Evolutionary conservation across 1,139 yeast species (phyloP), one percentile per base, ranked within the genome.

Genomic region (Meyerozyma guilliermondii): DNA sequence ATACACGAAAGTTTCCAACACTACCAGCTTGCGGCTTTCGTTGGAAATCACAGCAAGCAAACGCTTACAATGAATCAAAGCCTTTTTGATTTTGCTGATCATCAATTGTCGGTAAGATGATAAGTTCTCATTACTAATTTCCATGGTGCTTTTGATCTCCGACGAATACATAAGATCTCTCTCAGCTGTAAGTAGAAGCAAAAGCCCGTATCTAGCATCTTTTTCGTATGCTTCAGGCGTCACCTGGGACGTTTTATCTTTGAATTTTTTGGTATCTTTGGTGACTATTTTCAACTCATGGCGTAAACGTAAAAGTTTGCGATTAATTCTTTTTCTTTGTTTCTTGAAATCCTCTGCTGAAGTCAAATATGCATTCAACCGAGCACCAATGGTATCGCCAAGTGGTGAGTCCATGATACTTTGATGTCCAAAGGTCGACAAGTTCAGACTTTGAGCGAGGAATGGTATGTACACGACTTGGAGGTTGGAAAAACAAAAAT

Each of bases 131-230:
- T 59, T 67, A 46, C 77, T 76, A 43, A 81, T 73, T 50, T 82
- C 89, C 51, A 81, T 61, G 43, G 74, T 62, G 18, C 75, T 67
- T 49, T 78, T 79, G 44, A 81, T 71, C 59, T 85, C 91, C 60
- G 80, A 71, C 0, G 91, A 85, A 53, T 76, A 79, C 31, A 87
- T 70, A 58, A 82, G 66, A 50, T 84, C 83, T 53, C 92, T 72
- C 59, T 87, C 95, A 1, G 84, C 80, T 9, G 75, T 70, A 46
- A 74, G 64, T 27, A 85, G 66, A 20, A 76, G 59, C 17, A 85
- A 60, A 33, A 61, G 51, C 11, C 80, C 87, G 53, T 62, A 76
- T 43, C 66, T 61, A 9, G 62, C 49, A 52, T 82, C 74, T n/a
- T 55, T 46, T 3, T 59, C 62, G 52, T 80, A 78, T 45, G 79